Percentiles rank a stretch among this genome's conserved stretches.
Conservation (phyloP, 805 yeast species). For the Deakozyma indianensis region DNA sequence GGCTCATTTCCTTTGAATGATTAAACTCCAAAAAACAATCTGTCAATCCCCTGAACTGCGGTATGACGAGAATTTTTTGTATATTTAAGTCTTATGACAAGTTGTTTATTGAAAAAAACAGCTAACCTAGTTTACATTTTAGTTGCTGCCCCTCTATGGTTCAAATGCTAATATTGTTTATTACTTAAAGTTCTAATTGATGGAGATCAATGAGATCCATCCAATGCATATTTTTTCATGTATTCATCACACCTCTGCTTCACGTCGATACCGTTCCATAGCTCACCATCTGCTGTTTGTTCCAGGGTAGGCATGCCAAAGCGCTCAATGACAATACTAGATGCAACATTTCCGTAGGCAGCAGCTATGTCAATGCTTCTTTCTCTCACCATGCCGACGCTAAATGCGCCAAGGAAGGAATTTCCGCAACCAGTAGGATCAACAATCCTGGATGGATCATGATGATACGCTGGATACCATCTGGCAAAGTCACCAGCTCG, state of each 20-base stretch:
- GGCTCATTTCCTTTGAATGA: background rate
- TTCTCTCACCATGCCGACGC: conserved; percentile 34
- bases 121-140: no score
- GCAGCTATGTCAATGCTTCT: conserved; percentile 30
- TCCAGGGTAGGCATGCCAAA: conserved; percentile 48
- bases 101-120: no score
- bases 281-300: background rate
- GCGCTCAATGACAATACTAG: conserved; percentile 71
- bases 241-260: background rate
- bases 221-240: background rate
- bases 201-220: background rate
- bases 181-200: no score
- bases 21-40: background rate
- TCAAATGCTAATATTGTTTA: no score
- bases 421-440: conserved; percentile 97
- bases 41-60: conserved; percentile 2
- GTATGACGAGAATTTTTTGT: background rate
- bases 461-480: conserved; percentile 69
- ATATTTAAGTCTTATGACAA: background rate
- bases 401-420: conserved; percentile 70
- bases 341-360: conserved; percentile 58
- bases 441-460: conserved; percentile 32
- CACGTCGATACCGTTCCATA: background rate
- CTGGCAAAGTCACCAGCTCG: conserved; percentile 17
- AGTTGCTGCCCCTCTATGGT: no score